Conservation (phyloP, 371 early-diverging fungal species). For the Mortierella sp. region DNA sequence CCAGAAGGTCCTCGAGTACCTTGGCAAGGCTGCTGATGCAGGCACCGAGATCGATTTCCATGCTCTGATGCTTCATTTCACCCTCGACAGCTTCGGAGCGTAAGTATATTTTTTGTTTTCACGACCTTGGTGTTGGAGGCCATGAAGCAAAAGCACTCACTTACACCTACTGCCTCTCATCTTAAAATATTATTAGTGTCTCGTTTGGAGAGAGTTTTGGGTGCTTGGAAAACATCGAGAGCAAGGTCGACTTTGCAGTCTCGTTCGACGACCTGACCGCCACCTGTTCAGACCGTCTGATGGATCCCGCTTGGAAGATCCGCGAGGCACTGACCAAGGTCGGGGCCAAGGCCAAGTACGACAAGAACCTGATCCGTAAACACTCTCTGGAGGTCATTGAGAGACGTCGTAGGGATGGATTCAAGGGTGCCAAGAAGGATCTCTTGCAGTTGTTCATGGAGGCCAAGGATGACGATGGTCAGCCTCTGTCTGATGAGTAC, state of each 20-base stretch:
- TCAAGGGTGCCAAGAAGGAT: slow-evolving; percentile 60
- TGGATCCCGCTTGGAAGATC: slow-evolving; percentile 30
- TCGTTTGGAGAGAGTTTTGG: slow-evolving; percentile 45
- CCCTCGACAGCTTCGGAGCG: slow-evolving; percentile 68
- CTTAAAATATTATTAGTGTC: slow-evolving; percentile 2
- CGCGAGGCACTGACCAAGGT: slow-evolving; percentile 20
- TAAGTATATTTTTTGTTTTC: slow-evolving; percentile 30
- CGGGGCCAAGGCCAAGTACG: background rate
- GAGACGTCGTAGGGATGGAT: slow-evolving; percentile 21
- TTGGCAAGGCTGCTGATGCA: slow-evolving; percentile 54
- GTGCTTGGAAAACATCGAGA: slow-evolving; percentile 24
- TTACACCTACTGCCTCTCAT: background rate
- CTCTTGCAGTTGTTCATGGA: slow-evolving; percentile 71
- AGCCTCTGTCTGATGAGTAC: slow-evolving; percentile 60
- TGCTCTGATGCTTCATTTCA: slow-evolving; percentile 64
- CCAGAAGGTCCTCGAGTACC: slow-evolving; percentile 20
- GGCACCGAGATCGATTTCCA: slow-evolving; percentile 58
- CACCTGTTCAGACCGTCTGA: slow-evolving; percentile 19
- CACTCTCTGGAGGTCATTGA: slow-evolving; percentile 19
- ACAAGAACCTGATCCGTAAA: background rate
- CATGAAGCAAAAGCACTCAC: background rate
- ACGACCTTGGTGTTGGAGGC: background rate
- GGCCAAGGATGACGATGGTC: slow-evolving; percentile 64
- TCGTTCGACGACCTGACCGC: slow-evolving; percentile 19
- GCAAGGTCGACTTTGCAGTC: slow-evolving; percentile 11